phyloP scores from a whole-genome alignment of 2,329 filamentous ascomycete genomes.

The Hymenoscyphus fraxineus region DNA sequence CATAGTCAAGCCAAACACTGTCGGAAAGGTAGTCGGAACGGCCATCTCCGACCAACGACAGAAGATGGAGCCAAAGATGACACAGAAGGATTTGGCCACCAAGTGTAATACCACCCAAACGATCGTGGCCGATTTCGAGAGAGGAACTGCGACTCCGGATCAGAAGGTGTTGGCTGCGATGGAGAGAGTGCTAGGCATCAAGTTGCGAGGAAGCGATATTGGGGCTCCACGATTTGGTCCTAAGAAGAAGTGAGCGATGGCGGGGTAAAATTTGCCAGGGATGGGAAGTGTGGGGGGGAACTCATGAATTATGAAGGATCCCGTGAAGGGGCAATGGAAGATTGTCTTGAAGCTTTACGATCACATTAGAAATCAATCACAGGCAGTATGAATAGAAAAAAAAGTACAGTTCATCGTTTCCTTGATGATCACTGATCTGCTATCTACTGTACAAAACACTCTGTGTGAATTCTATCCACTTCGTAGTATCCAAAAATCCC shows the following conservation, averaged over 20 bases:
- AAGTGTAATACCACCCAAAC: slow-evolving; percentile 84
- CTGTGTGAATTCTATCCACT: not conserved
- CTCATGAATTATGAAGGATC: slow-evolving; percentile 5
- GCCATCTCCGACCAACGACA: slow-evolving; percentile 77
- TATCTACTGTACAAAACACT: not conserved
- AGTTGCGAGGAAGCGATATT: slow-evolving; percentile 81
- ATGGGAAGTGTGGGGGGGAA: slow-evolving; percentile 5
- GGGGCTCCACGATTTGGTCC: slow-evolving; percentile 74
- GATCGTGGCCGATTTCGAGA: slow-evolving; percentile 81
- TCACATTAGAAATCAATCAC: slow-evolving; percentile 17
- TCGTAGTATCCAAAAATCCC: slow-evolving; percentile 14
- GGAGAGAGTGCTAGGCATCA: slow-evolving; percentile 82
- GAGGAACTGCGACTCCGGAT: slow-evolving; percentile 71
- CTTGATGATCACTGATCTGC: not conserved
- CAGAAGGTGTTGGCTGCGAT: slow-evolving; percentile 76
- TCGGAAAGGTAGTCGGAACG: slow-evolving; percentile 75
- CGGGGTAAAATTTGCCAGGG: slow-evolving; percentile 6
- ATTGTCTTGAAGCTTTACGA: not conserved
- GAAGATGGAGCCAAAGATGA: slow-evolving; percentile 89
- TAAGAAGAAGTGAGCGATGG: slow-evolving; percentile 27
- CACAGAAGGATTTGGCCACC: slow-evolving; percentile 81
- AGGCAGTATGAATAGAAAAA: slow-evolving; percentile 10
- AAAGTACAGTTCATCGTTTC: slow-evolving; percentile 12
- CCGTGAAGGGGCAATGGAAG: not conserved
- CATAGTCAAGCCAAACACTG: slow-evolving; percentile 93